A percentile compares a stretch with the other conserved stretches of the same genome.
These are phyloP conservation scores for Juncus inflexus DNA, from an alignment of 176 grass and related monocot species.

Conservation along the genomic window DNA sequence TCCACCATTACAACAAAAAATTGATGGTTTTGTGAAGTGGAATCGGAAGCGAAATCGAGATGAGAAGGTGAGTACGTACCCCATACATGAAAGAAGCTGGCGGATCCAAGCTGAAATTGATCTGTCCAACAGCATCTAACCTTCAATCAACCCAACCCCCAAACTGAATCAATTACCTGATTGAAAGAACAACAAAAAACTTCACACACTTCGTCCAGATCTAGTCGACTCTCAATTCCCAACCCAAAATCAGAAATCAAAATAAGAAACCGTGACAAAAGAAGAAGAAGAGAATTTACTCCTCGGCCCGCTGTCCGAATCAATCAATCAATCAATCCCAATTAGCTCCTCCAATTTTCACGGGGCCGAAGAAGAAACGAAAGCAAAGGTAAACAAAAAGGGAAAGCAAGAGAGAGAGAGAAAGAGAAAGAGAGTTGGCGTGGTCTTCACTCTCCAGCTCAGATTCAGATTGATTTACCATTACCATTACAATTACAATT, in stretches of 20 bases:
- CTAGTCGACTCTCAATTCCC: not conserved
- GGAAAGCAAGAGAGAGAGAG: conserved; percentile 5
- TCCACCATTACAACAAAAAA: conserved; percentile 17
- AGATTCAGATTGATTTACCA: too few species aligned
- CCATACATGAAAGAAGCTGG: conserved; percentile 79
- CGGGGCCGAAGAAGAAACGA: conserved; percentile 4
- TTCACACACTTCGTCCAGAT: conserved; percentile 5
- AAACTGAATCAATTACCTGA: conserved; percentile 4
- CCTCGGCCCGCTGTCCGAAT: not conserved
- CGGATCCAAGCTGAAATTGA: conserved; percentile 63
- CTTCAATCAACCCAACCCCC: conserved; percentile 19
- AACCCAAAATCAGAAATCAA: not conserved
- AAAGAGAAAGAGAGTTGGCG: not conserved
- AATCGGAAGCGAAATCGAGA: not conserved
- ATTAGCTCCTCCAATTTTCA: not conserved
- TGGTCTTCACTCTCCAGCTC: not conserved
- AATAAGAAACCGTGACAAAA: too few species aligned
- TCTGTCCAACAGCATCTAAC: conserved; percentile 64
- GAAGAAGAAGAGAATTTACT: too few species aligned
- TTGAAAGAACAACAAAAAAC: not conserved
- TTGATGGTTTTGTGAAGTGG: not conserved
- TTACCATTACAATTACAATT: too few species aligned
- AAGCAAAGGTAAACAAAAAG: conserved; percentile 15
- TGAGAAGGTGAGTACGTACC: conserved; percentile 39
- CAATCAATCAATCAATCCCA: conserved; percentile 7